phyloP scores from a whole-genome alignment of 1,284 basidiomycete genomes.

The Cryptococcus neoformans region DNA sequence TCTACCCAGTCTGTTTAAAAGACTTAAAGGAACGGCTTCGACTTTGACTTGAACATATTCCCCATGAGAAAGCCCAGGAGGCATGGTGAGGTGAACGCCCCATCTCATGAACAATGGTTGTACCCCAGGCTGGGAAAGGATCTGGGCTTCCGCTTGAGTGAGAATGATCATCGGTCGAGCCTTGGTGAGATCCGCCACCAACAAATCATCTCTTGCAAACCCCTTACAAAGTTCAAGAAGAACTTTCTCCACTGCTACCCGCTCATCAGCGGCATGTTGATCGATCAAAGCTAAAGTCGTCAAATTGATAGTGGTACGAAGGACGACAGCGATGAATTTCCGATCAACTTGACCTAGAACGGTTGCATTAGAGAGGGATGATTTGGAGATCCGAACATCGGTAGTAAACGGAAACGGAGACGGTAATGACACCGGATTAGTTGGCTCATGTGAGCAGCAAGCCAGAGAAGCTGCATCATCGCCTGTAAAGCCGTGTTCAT shows the following conservation, averaged over 20 bases:
- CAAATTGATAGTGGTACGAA: slow-evolving; percentile 26
- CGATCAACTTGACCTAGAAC: slow-evolving; percentile 79
- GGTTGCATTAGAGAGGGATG: slow-evolving; percentile 56
- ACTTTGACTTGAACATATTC: slow-evolving; percentile 48
- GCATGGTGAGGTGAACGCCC: slow-evolving; percentile 62
- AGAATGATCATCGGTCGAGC: slow-evolving; percentile 57
- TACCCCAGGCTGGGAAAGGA: slow-evolving; percentile 43
- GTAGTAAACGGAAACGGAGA: background rate
- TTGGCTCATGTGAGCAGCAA: no score
- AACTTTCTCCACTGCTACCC: slow-evolving; percentile 81
- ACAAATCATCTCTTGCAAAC: slow-evolving; percentile 48
- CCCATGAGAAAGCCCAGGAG: slow-evolving; percentile 1
- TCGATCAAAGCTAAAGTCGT: slow-evolving; percentile 71
- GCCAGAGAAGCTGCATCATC: no score
- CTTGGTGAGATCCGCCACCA: background rate
- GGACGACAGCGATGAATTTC: slow-evolving; percentile 79
- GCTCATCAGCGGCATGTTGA: slow-evolving; percentile 94
- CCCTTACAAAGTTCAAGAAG: slow-evolving; percentile 64
- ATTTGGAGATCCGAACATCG: slow-evolving; percentile 33
- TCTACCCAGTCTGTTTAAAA: slow-evolving; percentile 29
- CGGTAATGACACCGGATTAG: no score
- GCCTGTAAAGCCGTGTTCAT: no score
- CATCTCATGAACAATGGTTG: slow-evolving; percentile 59
- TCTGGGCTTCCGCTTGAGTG: slow-evolving; percentile 59
- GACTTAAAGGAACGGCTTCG: slow-evolving; percentile 37